phyloP scores from a whole-genome alignment of 2,329 filamentous ascomycete species.

The Beauveria sp. region DNA sequence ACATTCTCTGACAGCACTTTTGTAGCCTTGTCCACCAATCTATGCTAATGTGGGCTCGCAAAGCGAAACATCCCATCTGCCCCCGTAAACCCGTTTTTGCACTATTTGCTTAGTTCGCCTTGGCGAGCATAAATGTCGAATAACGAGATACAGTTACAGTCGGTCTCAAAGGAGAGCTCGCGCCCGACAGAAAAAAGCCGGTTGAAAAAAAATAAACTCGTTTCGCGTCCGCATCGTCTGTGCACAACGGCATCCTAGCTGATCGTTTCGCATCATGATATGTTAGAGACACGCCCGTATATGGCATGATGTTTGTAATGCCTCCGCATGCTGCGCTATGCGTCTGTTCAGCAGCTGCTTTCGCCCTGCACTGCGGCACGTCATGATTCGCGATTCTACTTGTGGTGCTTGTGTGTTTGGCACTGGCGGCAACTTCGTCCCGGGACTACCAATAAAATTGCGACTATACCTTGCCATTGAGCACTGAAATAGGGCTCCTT shows the following conservation, averaged over 20 bases:
- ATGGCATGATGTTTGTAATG: no score
- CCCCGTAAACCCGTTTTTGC: background rate
- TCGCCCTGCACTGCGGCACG: background rate
- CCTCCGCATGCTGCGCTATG: background rate
- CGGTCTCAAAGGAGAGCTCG: background rate
- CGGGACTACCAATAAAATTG: background rate
- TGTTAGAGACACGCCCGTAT: background rate
- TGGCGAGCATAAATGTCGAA: background rate
- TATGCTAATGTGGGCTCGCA: background rate
- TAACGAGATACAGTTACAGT: background rate
- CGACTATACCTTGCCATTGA: background rate
- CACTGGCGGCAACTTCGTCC: background rate
- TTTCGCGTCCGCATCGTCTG: background rate
- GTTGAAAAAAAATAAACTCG: background rate
- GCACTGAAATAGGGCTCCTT: background rate
- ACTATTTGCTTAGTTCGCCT: background rate
- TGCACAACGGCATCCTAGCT: background rate
- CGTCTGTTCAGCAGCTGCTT: background rate
- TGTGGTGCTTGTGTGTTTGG: background rate
- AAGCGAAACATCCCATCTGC: background rate
- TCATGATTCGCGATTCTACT: background rate
- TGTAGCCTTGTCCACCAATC: background rate
- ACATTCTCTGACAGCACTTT: slow-evolving; percentile 1
- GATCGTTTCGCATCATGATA: background rate
- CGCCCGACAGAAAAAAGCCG: background rate